Evolutionary conservation across 257 asterid species (phyloP), one percentile per base, ranked within the genome.

Genomic region (Solanum habrochaites): DNA sequence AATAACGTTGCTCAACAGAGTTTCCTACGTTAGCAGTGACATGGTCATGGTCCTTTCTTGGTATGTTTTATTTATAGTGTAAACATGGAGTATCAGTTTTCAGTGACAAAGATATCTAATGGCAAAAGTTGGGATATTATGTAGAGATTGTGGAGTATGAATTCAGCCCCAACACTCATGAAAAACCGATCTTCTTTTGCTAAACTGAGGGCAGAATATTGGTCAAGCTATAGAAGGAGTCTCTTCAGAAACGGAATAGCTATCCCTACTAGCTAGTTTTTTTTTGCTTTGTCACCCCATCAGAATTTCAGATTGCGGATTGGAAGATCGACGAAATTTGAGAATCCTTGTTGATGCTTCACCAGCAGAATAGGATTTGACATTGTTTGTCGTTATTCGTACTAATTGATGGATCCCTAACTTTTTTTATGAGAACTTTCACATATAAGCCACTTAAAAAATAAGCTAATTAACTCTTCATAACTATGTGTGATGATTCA

Each of bases 1-100:
- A 2, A 85, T 96, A 70, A 94, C 96, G 96, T 93, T 77, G 98
- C 98, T 58, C 98, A n/a, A 96, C 74, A 89, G 98, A 87, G 95
- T n/a, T 96, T 86, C 98, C 98, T 43, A 96, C 98, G 98, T 96
- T 94, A 67, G 98, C 88, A 93, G 98, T 86, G 94, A 93, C 62
- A 94, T 93, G 98, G 97, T 96, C 87, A 85, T 94, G 92, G 93
- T 93, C 84, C 92, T 96, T 83, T 92, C 95, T 81, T 47, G 98
- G 98, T 94, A 92, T 1, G 90, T 39, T 4, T 2, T 88, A 52
- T 31, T 66, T 64, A 2, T 12, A 25, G 13, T 60, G 27, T 18
- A n/a, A 69, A 66, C 67, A 11, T 86, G n/a, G 83, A 49, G 70
- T 47, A 49, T 82, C 43, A 31, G 39, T 66, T 62, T n/a, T 23